These are phyloP conservation scores for Pythium sp. DNA, from an alignment of 352 stramenopile species.

Conservation along the genomic window DNA sequence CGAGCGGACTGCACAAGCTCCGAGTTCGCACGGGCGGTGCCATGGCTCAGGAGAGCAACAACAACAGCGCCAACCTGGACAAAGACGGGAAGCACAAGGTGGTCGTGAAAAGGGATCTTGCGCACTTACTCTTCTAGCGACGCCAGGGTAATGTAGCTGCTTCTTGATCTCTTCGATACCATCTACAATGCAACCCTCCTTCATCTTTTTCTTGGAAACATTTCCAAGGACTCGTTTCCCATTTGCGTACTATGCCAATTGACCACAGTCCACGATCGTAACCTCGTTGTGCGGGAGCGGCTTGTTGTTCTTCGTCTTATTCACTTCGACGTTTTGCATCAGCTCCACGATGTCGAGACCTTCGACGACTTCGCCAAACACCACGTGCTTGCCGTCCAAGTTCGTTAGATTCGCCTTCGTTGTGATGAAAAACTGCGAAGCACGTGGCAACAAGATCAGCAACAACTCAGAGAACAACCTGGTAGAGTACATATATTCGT, in stretches of 20 bases:
- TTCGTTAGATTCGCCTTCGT: slow-evolving; percentile 61
- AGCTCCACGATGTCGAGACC: slow-evolving; percentile 66
- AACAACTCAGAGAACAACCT: background rate
- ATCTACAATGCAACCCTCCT: background rate
- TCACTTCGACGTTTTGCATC: slow-evolving; percentile 66
- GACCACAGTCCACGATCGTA: slow-evolving; percentile 60
- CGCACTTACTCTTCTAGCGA: slow-evolving; percentile 56
- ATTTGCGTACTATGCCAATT: slow-evolving; percentile 26
- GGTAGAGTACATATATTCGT: background rate
- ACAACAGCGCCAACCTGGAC: slow-evolving; percentile 13
- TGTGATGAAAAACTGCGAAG: slow-evolving; percentile 73
- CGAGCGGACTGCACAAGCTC: slow-evolving; percentile 48
- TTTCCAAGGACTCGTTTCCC: background rate
- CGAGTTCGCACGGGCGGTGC: slow-evolving; percentile 43
- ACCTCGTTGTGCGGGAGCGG: slow-evolving; percentile 60
- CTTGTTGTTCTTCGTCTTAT: slow-evolving; percentile 38
- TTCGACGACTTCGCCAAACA: slow-evolving; percentile 94
- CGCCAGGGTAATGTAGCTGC: background rate
- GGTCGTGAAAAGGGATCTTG: slow-evolving; percentile 56
- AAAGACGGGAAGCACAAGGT: slow-evolving; percentile 55
- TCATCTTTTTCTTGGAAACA: background rate
- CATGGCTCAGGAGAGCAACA: slow-evolving; percentile 22
- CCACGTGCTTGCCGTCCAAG: slow-evolving; percentile 94
- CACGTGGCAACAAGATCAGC: background rate
- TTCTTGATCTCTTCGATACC: background rate